Evolutionary conservation across 2,329 filamentous ascomycete species (phyloP).

Genomic region (Penicillium nordicum): DNA sequence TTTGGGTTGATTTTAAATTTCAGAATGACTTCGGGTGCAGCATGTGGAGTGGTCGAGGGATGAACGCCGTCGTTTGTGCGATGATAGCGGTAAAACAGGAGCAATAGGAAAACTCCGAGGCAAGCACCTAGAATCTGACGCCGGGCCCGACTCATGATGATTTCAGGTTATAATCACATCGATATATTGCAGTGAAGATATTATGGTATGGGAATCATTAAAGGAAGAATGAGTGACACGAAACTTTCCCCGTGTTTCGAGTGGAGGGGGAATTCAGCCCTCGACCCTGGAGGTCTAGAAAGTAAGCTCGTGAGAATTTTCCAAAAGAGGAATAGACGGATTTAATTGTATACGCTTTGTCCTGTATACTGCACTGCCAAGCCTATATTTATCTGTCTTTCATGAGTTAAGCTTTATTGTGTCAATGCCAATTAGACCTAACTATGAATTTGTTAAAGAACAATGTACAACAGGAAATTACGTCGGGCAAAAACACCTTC

Average conservation of each 20-base stretch:
- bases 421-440: neutral
- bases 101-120: slow-evolving; percentile 7
- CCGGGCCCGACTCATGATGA: slow-evolving; percentile 13
- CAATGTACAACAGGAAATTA: too few relatives aligned
- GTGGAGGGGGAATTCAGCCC: too few relatives aligned
- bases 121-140: slow-evolving; percentile 14
- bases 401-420: neutral
- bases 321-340: neutral
- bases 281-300: too few relatives aligned
- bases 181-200: slow-evolving; percentile 3
- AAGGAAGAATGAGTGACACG: neutral
- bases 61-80: slow-evolving; percentile 25
- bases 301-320: neutral
- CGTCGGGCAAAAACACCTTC: neutral
- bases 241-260: neutral
- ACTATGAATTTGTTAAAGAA: too few relatives aligned
- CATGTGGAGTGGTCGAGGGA: neutral
- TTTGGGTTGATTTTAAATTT: neutral
- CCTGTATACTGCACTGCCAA: neutral
- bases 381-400: neutral
- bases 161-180: neutral
- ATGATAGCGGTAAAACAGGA: slow-evolving; percentile 35
- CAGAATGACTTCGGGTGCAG: neutral
- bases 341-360: neutral
- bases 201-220: neutral